Conservation (phyloP, 1,284 basidiomycete genomes). For the Polyporus tsugae region DNA sequence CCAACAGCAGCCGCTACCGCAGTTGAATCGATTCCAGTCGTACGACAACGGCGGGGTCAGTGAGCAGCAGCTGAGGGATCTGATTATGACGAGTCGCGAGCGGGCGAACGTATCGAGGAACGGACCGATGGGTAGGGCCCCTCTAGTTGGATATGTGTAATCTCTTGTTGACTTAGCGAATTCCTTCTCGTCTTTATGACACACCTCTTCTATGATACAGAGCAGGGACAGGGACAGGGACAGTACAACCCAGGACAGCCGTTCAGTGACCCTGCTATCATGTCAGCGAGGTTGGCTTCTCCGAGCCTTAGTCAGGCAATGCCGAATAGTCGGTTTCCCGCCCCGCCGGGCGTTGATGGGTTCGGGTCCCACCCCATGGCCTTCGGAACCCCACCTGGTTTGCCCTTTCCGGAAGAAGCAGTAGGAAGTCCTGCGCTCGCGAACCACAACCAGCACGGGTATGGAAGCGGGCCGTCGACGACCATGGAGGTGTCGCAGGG, state of each 20-base stretch:
- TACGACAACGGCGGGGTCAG: conserved; percentile 63
- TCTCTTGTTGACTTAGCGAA: conserved; percentile 45
- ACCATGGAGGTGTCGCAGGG: conserved; percentile 44
- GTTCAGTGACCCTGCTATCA: conserved; percentile 83
- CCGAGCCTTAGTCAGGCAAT: conserved; percentile 40
- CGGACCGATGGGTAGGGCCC: conserved; percentile 56
- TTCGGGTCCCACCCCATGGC: conserved; percentile 43
- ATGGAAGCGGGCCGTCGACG: conserved; percentile 36
- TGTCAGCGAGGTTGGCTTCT: conserved; percentile 74
- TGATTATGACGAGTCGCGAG: conserved; percentile 74
- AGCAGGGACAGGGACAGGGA: conserved; percentile 30
- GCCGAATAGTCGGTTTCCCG: conserved; percentile 37
- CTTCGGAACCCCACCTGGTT: conserved; percentile 72
- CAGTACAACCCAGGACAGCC: conserved; percentile 50
- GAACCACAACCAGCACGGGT: conserved; percentile 34
- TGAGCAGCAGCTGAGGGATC: conserved; percentile 77
- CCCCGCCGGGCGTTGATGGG: conserved; percentile 32
- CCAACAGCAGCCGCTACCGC: conserved; percentile 38
- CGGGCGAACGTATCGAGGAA: conserved; percentile 49
- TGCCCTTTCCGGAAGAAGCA: conserved; percentile 54
- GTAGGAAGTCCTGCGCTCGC: conserved; percentile 38
- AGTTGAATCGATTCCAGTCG: conserved; percentile 59
- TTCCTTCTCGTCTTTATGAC: conserved; percentile 30
- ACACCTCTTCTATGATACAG: conserved; percentile 35
- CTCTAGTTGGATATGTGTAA: conserved; percentile 56